Evolutionary conservation across 441 rosid genomes (phyloP).

Genomic region (Codiaeum variegatum): DNA sequence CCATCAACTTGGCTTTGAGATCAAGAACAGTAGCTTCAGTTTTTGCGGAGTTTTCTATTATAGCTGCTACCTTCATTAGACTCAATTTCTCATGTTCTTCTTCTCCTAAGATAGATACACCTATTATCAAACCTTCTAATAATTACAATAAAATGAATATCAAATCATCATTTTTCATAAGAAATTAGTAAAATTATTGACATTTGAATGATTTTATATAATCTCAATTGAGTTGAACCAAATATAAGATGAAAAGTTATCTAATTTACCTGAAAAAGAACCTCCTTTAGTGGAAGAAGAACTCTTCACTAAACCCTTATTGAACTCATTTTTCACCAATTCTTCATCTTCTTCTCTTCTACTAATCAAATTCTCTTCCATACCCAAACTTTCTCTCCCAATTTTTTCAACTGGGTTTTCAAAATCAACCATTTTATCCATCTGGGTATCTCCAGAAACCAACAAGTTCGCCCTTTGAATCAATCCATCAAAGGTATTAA

Average conservation of each 20-base stretch:
- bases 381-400: constrained; percentile 22
- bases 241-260: neutral
- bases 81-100: constrained; percentile 41
- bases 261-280: constrained; percentile 35
- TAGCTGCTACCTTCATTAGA: constrained; percentile 51
- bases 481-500: constrained; percentile 44
- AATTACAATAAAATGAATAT: constrained; percentile 3
- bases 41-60: constrained; percentile 51
- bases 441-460: constrained; percentile 44
- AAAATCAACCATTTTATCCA: constrained; percentile 20
- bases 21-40: constrained; percentile 40
- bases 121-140: neutral
- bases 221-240: neutral
- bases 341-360: constrained; percentile 28
- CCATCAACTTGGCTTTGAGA: constrained; percentile 59
- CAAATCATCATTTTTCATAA: neutral
- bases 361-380: constrained; percentile 27
- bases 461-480: constrained; percentile 45
- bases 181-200: neutral
- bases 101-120: constrained; percentile 25
- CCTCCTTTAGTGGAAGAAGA: constrained; percentile 43
- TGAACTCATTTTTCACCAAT: constrained; percentile 22
- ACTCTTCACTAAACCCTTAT: constrained; percentile 33
- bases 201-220: neutral
- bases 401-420: constrained; percentile 29